These are phyloP conservation scores for Setaria viridis DNA, from an alignment of 202 grass and related monocot genomes.

Conservation along the genomic window DNA sequence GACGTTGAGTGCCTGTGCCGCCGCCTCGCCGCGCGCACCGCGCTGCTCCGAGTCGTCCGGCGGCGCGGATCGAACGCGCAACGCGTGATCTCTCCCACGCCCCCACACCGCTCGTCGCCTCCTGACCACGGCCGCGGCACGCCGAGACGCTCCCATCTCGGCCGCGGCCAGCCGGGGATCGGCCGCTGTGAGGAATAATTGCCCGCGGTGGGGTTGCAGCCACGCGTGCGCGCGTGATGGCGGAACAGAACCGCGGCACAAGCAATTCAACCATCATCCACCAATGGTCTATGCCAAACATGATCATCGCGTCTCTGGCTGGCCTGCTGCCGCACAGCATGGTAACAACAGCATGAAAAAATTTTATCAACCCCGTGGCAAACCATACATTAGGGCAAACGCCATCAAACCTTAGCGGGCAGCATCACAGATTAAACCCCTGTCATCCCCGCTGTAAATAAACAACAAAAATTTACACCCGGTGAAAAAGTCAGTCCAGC, in stretches of 20 bases:
- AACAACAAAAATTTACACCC: constrained; percentile 60
- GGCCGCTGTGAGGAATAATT: not conserved
- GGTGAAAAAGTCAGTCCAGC: constrained; percentile 20
- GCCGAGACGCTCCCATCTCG: too few relatives aligned
- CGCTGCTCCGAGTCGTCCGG: not conserved
- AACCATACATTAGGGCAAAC: constrained; percentile 34
- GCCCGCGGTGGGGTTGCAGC: not conserved
- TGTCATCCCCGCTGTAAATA: constrained; percentile 20
- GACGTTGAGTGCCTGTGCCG: not conserved
- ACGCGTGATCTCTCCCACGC: not conserved
- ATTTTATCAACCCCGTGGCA: not conserved
- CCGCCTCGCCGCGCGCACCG: not conserved
- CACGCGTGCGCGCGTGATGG: not conserved
- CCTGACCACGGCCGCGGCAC: not conserved
- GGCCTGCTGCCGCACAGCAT: not conserved
- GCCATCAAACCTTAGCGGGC: constrained; percentile 22
- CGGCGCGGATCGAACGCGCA: not conserved
- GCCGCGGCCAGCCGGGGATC: too few relatives aligned
- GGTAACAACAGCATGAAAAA: not conserved
- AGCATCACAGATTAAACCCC: not conserved
- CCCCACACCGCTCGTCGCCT: too few relatives aligned
- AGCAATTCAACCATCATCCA: not conserved
- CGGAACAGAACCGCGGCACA: not conserved
- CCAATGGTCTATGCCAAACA: not conserved
- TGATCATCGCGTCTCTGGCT: too few relatives aligned